phyloP scores from a whole-genome alignment of 1,284 basidiomycete species.

The Sporisorium iseilematis-ciliati region DNA sequence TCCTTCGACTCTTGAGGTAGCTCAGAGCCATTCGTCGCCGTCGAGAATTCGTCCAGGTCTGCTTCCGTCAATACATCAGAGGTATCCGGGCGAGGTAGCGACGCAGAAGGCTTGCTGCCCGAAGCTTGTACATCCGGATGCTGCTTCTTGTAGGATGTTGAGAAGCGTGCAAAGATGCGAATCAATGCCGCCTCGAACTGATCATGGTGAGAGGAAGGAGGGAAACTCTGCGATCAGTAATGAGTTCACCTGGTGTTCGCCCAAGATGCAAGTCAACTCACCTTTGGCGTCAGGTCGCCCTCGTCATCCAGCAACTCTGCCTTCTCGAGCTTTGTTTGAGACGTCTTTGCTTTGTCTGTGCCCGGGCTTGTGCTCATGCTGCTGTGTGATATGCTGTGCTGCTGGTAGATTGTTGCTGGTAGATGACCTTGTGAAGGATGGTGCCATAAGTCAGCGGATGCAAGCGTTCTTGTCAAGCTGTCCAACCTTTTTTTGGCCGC shows the following conservation, averaged over 20 bases:
- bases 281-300: slow-evolving; percentile 41
- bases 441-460: background rate
- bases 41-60: slow-evolving; percentile 54
- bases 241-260: background rate
- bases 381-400: no score
- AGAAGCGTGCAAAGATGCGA: slow-evolving; percentile 49
- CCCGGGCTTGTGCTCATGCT: slow-evolving; percentile 11
- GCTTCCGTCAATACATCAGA: slow-evolving; percentile 35
- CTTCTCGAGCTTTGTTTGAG: slow-evolving; percentile 4
- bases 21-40: slow-evolving; percentile 43
- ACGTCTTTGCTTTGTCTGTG: background rate
- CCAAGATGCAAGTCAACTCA: slow-evolving; percentile 2
- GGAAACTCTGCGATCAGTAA: background rate
- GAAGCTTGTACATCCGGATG: slow-evolving; percentile 13
- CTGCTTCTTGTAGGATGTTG: slow-evolving; percentile 22
- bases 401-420: no score
- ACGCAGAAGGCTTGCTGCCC: slow-evolving; percentile 9
- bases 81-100: slow-evolving; percentile 21
- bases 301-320: slow-evolving; percentile 47
- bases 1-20: slow-evolving; percentile 53
- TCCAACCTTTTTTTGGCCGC: background rate
- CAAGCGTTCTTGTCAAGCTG: background rate
- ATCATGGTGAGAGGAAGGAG: background rate
- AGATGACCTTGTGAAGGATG: background rate
- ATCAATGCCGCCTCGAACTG: slow-evolving; percentile 43